phyloP scores from a whole-genome alignment of 345 rosid species.

The Tarenaya hassleriana region DNA sequence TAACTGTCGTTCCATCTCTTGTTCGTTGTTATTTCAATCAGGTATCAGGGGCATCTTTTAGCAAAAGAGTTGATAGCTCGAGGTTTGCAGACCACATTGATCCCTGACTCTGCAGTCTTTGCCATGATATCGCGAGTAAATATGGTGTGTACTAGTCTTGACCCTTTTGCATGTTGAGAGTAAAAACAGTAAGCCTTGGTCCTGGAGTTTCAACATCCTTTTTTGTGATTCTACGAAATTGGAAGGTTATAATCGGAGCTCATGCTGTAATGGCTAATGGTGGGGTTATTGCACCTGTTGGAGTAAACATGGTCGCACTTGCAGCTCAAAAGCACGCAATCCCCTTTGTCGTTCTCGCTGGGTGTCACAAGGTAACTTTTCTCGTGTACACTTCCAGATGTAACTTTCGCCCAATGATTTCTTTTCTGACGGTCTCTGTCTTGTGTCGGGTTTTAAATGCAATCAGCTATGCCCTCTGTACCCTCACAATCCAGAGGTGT shows the following conservation, averaged over 20 bases:
- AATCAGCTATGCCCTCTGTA: constrained; percentile 90
- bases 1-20: not conserved
- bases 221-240: constrained; percentile 20
- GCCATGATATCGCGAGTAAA: constrained; percentile 98
- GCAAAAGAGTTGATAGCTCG: constrained; percentile 88
- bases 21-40: constrained; percentile 23
- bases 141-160: constrained; percentile 44
- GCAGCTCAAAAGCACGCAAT: constrained; percentile 97
- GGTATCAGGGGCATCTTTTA: constrained; percentile 93
- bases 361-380: constrained; percentile 83
- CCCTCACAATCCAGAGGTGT: constrained; percentile 95
- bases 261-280: constrained; percentile 99
- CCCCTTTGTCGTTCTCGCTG: constrained; percentile 96
- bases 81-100: constrained; percentile 88
- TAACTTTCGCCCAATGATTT: not conserved
- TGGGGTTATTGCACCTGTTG: constrained; percentile 95
- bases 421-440: constrained; percentile 1
- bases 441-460: not conserved
- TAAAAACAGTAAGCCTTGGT: not conserved
- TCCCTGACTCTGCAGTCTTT: constrained; percentile 95
- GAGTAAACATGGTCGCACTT: constrained; percentile 95
- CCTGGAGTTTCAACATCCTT: constrained; percentile 12
- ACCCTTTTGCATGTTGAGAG: not conserved
- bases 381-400: not conserved
- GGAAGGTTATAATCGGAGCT: constrained; percentile 97